These are phyloP conservation scores for Ochromonas danica DNA, from an alignment of 108 stramenopile genomes.

Conservation along the genomic window DNA sequence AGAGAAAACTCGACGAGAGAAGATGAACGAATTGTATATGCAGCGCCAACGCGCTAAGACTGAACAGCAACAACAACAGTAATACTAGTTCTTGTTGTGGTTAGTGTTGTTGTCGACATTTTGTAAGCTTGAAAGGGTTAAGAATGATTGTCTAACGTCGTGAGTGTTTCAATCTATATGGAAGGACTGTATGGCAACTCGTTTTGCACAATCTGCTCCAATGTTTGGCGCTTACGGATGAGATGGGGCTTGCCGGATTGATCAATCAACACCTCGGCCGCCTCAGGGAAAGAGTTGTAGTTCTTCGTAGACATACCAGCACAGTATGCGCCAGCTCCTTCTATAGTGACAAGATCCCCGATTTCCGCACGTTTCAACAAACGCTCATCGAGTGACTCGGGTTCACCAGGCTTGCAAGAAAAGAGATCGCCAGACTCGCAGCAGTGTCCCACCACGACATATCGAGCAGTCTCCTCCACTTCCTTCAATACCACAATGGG, in stretches of 20 bases:
- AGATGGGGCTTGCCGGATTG: neutral
- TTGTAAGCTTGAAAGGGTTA: too few species aligned
- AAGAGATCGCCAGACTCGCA: constrained; percentile 95
- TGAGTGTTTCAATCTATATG: too few species aligned
- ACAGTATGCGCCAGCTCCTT: constrained; percentile 95
- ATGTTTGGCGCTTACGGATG: constrained; percentile 63
- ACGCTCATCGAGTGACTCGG: constrained; percentile 80
- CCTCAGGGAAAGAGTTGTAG: constrained; percentile 97
- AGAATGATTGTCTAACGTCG: too few species aligned
- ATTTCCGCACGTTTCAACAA: constrained; percentile 70
- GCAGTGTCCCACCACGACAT: constrained; percentile 97
- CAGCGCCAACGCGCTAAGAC: neutral
- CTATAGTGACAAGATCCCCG: constrained; percentile 88
- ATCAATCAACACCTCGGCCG: constrained; percentile 77
- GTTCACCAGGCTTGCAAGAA: constrained; percentile 87
- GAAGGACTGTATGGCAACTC: constrained; percentile 44
- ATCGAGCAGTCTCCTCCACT: constrained; percentile 35
- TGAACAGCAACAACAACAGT: too few species aligned
- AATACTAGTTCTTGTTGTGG: too few species aligned
- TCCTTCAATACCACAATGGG: constrained; percentile 74
- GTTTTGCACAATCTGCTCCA: constrained; percentile 81
- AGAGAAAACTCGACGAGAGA: neutral
- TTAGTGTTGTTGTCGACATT: too few species aligned
- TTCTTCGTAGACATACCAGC: constrained; percentile 93
- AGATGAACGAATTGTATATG: neutral